A percentile compares a stretch with the other conserved stretches of the same genome.
phyloP scores from a whole-genome alignment of 306 rosid genomes.

The Fragaria iinumae region DNA sequence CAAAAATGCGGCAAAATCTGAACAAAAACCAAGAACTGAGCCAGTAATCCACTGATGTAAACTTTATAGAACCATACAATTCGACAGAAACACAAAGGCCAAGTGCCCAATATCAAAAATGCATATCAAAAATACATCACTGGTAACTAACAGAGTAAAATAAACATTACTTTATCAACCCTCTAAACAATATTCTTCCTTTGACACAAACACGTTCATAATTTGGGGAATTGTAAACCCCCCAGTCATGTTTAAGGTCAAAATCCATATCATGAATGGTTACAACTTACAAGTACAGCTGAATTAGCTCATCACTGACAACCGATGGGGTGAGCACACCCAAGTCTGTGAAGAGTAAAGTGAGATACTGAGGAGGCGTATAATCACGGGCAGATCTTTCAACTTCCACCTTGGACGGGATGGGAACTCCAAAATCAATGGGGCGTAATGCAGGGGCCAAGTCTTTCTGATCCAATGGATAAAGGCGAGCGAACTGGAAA shows the following conservation, averaged over 20 bases:
- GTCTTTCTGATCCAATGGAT: conserved; percentile 95
- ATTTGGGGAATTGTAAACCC: background rate
- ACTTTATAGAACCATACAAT: background rate
- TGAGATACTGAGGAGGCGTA: conserved; percentile 94
- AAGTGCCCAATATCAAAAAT: background rate
- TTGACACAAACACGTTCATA: background rate
- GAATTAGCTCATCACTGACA: conserved; percentile 97
- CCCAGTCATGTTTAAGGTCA: background rate
- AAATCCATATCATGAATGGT: conserved; percentile 20
- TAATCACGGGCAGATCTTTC: conserved; percentile 93
- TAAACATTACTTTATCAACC: background rate
- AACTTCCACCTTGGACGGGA: conserved; percentile 92
- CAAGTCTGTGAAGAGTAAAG: conserved; percentile 87
- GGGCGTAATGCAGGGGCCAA: conserved; percentile 85
- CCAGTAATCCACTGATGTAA: background rate
- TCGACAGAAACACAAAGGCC: background rate
- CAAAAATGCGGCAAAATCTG: background rate
- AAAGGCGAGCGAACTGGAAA: conserved; percentile 91
- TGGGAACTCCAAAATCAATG: conserved; percentile 87
- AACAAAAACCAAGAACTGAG: background rate
- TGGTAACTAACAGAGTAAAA: background rate
- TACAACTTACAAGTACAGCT: conserved; percentile 61
- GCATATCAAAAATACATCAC: background rate
- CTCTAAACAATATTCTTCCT: background rate
- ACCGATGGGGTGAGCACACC: conserved; percentile 96